phyloP scores from a whole-genome alignment of 2,329 filamentous ascomycete species.

The Alternaria triticimaculans region DNA sequence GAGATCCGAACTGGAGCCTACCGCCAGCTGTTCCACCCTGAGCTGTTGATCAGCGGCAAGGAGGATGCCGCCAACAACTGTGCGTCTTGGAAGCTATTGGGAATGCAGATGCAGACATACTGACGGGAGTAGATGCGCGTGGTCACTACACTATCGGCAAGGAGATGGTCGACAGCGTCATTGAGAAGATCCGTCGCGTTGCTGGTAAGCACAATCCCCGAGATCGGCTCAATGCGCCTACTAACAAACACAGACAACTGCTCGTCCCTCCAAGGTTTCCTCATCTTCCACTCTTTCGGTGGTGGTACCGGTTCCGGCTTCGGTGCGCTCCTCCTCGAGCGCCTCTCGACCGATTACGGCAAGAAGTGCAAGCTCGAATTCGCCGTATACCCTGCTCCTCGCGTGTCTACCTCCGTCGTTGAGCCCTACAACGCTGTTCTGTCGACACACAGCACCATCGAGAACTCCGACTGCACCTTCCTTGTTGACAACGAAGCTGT shows the following conservation, averaged over 20 bases:
- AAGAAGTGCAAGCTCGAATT: constrained; percentile 82
- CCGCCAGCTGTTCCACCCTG: constrained; percentile 74
- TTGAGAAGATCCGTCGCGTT: constrained; percentile 73
- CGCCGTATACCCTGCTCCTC: constrained; percentile 73
- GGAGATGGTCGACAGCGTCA: constrained; percentile 75
- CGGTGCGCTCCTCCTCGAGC: constrained; percentile 74
- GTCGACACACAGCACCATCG: constrained; percentile 76
- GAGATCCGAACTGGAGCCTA: constrained; percentile 74
- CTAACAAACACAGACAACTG: constrained; percentile 66
- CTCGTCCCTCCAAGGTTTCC: constrained; percentile 74
- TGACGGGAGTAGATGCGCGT: constrained; percentile 63
- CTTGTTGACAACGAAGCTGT: constrained; percentile 77
- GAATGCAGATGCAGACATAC: not conserved
- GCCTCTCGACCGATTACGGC: constrained; percentile 74
- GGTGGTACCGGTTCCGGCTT: constrained; percentile 77
- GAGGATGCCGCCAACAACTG: constrained; percentile 80
- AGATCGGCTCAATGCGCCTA: not conserved
- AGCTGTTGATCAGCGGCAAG: constrained; percentile 75
- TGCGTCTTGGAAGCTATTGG: constrained; percentile 37
- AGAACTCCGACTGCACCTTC: constrained; percentile 82
- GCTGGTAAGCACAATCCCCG: constrained; percentile 59
- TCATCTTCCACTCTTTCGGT: constrained; percentile 78
- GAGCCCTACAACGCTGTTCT: constrained; percentile 78
- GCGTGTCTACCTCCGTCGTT: constrained; percentile 73
- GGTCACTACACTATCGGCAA: constrained; percentile 79